Conservation (phyloP, 2,329 filamentous ascomycete genomes). For the Dryadomyces quercivorus region DNA sequence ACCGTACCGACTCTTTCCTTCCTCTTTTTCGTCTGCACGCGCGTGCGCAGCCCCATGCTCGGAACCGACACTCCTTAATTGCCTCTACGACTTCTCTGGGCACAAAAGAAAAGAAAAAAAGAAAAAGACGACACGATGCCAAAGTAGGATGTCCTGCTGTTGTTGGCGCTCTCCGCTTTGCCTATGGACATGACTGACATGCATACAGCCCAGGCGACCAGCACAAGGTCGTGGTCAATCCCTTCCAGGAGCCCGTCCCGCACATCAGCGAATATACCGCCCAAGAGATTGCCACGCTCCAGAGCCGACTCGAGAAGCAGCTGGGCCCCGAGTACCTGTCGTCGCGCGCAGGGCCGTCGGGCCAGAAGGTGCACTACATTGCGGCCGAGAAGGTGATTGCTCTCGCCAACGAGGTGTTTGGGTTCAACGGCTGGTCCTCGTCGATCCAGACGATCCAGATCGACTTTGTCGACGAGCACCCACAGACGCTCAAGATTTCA, state of each 20-base stretch:
- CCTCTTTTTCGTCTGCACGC: not conserved
- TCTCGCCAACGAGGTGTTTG: conserved; percentile 88
- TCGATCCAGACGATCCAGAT: conserved; percentile 91
- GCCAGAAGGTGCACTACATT: conserved; percentile 82
- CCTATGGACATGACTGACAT: not conserved
- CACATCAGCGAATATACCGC: conserved; percentile 74
- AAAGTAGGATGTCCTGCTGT: not conserved
- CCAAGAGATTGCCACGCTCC: conserved; percentile 78
- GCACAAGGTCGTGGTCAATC: conserved; percentile 55
- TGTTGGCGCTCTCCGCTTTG: not conserved
- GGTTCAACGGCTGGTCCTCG: conserved; percentile 96
- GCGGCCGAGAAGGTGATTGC: conserved; percentile 95
- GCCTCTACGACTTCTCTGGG: not conserved
- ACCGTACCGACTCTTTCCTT: no score
- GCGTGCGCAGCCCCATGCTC: not conserved
- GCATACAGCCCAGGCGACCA: conserved; percentile 53
- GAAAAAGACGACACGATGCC: not conserved
- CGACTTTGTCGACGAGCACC: conserved; percentile 86
- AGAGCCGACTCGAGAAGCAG: conserved; percentile 79
- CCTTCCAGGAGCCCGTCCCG: conserved; percentile 57
- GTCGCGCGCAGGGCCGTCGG: conserved; percentile 67
- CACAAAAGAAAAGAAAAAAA: no score
- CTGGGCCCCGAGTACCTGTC: conserved; percentile 95
- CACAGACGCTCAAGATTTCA: conserved; percentile 64
- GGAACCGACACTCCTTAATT: no score